Conservation (phyloP, 768 basidiomycete genomes). For the Amanita rubescens region DNA sequence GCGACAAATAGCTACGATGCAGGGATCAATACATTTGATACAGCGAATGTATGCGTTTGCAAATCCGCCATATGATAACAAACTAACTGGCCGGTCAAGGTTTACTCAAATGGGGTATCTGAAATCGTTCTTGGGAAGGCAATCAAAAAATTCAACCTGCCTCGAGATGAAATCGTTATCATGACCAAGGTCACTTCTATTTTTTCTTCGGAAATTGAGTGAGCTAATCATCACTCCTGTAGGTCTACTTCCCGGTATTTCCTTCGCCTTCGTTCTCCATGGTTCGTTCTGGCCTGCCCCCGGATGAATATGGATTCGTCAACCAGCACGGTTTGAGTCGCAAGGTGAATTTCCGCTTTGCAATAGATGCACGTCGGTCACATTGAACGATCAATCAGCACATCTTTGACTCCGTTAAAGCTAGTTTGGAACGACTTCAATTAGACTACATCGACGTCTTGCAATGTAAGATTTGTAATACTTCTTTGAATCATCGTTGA, state of each 20-base stretch:
- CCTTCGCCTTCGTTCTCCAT: not conserved
- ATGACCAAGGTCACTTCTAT: not conserved
- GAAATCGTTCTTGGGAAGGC: not conserved
- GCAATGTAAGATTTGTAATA: too few species aligned
- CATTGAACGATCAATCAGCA: slow-evolving; percentile 22
- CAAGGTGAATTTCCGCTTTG: not conserved
- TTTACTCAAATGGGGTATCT: not conserved
- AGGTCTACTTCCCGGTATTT: not conserved
- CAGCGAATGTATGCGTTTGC: too few species aligned
- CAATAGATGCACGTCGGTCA: not conserved
- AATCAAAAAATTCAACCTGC: not conserved
- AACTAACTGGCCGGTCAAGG: not conserved
- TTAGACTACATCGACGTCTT: slow-evolving; percentile 56
- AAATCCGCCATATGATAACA: not conserved
- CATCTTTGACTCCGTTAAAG: too few species aligned
- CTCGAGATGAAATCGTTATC: not conserved
- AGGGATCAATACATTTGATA: too few species aligned
- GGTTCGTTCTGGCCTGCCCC: not conserved
- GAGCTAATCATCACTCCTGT: not conserved
- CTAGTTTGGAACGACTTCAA: slow-evolving; percentile 48
- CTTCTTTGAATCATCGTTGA: too few species aligned
- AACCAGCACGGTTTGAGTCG: too few species aligned
- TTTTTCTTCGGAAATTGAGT: not conserved
- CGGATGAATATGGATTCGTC: not conserved
- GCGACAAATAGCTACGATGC: not conserved